Percentiles rank a stretch among this genome's conserved stretches.
Conservation (phyloP, 495 filamentous ascomycete species). For the Aspergillus sclerotioniger region DNA sequence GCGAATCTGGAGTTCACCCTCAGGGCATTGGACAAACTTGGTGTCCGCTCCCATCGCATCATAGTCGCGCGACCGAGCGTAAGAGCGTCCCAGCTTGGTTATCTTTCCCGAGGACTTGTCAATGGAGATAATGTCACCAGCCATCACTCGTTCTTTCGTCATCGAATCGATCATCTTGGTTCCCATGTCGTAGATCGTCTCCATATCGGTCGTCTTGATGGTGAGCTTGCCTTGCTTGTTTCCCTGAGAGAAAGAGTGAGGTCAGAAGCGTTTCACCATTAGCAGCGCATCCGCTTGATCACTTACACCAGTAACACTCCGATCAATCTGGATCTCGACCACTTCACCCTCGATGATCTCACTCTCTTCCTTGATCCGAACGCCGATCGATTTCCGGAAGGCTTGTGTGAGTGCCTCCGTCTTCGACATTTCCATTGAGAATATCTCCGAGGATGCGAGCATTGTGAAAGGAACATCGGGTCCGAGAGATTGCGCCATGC, state of each 20-base stretch:
- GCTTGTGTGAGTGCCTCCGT: constrained; percentile 97
- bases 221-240: constrained; percentile 99
- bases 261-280: constrained; percentile 1
- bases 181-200: constrained; percentile 98
- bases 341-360: constrained; percentile 99
- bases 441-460: constrained; percentile 93
- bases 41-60: constrained; percentile 99
- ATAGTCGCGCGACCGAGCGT: constrained; percentile 92
- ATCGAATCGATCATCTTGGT: constrained; percentile 99
- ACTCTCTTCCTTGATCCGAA: constrained; percentile 95
- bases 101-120: constrained; percentile 98
- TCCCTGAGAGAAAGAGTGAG: constrained; percentile 47
- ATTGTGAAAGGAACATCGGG: constrained; percentile 94
- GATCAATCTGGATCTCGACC: constrained; percentile 98
- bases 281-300: not conserved
- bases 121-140: constrained; percentile 95
- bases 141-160: constrained; percentile 98
- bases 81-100: constrained; percentile 91
- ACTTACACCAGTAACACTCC: constrained; percentile 85
- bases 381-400: constrained; percentile 94
- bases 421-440: constrained; percentile 98
- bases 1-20: constrained; percentile 95
- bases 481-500: constrained; percentile 94
- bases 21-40: constrained; percentile 97
- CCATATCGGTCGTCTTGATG: constrained; percentile 99